phyloP scores from a whole-genome alignment of 768 basidiomycete species.

The Sutorius australiensis region DNA sequence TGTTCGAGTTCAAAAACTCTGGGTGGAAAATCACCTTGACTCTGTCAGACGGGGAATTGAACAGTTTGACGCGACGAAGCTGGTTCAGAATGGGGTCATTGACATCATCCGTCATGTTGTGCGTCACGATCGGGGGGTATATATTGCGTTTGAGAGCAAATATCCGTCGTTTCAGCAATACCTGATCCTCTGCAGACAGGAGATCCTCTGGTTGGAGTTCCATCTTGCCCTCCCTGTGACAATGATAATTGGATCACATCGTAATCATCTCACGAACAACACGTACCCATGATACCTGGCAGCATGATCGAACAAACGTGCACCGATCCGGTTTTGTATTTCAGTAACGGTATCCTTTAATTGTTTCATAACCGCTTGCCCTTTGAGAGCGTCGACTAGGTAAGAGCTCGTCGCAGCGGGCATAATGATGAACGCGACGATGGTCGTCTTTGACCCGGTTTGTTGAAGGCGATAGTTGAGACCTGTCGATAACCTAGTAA shows the following conservation, averaged over 20 bases:
- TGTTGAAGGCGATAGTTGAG: conserved; percentile 64
- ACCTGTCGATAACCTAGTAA: conserved; percentile 22
- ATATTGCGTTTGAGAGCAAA: conserved; percentile 94
- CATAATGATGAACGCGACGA: conserved; percentile 99
- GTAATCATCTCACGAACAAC: not conserved
- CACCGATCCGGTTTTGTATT: conserved; percentile 90
- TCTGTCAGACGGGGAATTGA: conserved; percentile 83
- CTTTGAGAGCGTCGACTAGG: conserved; percentile 95
- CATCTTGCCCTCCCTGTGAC: conserved; percentile 62
- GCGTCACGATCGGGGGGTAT: conserved; percentile 94
- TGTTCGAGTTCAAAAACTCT: conserved; percentile 96
- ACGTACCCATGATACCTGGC: conserved; percentile 86
- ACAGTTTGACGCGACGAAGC: conserved; percentile 88
- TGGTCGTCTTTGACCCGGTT: conserved; percentile 68
- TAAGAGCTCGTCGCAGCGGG: conserved; percentile 95
- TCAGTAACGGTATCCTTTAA: conserved; percentile 93
- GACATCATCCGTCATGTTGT: conserved; percentile 96
- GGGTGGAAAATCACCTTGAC: conserved; percentile 99
- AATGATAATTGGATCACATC: not conserved
- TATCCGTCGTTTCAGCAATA: conserved; percentile 91
- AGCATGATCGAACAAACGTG: conserved; percentile 90
- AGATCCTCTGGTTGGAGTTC: conserved; percentile 72
- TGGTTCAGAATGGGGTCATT: conserved; percentile 94
- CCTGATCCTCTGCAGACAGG: conserved; percentile 87
- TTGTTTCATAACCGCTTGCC: conserved; percentile 96